Base-by-base conservation (phyloP, 2,329 filamentous ascomycete genomes). In the Colletotrichum camelliae region DNA sequence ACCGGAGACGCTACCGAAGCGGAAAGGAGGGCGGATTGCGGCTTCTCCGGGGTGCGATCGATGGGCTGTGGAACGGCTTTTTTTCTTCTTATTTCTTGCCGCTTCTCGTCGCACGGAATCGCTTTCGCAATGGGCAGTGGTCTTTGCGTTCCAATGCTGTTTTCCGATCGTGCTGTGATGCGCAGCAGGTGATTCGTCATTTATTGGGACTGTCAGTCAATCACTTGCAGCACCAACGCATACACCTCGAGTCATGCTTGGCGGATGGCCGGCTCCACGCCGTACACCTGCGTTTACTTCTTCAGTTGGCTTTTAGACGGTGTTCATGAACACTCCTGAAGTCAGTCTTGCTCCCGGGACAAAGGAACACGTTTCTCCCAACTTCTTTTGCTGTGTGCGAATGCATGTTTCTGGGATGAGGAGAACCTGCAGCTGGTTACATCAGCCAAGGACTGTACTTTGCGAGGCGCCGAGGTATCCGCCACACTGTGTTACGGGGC, bases 11-110 rank as follows among this genome's bases (percentile, higher is more conserved):
- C n/a, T 37, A n/a, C 43, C 65, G 27, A 67, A 57, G 39, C 43
- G 39, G 31, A 27, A 57, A 35, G 16, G 29, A 55, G 27, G 29
- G 27, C 21, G 65, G 48, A 35, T 29, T 27, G 55, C 67, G 67
- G 67, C 27, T 70, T 62, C 27, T 62, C 57, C 67, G 67, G 67
- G 31, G 18, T 62, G 37, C 67, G 52, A 69, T 48, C 52, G 55
- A 33, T 58, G 21, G 43, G 65, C 31, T 67, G 31, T 33, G 48
- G 43, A 31, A 27, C 18, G 33, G 60, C 60, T 39, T 8, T 31
- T n/a, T n/a, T 6, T 31, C 43, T 21, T 52, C 43, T 48, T 48
- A 21, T 21, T 48, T 29, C 0, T 31, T 1, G 1, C 29, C 0
- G n/a, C n/a, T 61, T 1, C 18, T 16, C 16, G 31, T 61, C 24